These are phyloP conservation scores for Cladosporium sp. DNA, from an alignment of 2,329 filamentous ascomycete genomes.

Conservation along the genomic window DNA sequence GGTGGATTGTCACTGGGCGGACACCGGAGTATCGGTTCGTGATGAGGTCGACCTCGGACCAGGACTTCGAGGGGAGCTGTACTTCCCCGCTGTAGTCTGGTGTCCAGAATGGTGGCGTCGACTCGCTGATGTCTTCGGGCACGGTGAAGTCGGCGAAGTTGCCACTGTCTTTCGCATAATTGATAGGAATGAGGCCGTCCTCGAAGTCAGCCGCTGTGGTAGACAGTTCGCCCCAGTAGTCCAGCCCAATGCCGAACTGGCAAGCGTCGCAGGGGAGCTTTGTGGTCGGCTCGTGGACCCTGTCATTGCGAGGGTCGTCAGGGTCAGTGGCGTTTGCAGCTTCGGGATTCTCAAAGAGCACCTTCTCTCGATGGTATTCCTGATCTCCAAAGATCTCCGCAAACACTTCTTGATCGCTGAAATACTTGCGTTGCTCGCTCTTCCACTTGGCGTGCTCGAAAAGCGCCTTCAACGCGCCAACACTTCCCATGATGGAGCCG, in stretches of 20 bases:
- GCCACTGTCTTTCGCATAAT: conserved; percentile 20
- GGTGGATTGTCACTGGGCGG: conserved; percentile 24
- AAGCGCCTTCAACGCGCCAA: conserved; percentile 24
- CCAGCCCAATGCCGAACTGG: conserved; percentile 29
- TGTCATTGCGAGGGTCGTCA: neutral
- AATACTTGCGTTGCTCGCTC: conserved; percentile 22
- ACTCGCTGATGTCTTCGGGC: conserved; percentile 19
- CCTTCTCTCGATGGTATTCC: conserved; percentile 24
- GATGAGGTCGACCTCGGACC: conserved; percentile 21
- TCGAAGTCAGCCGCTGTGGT: conserved; percentile 23
- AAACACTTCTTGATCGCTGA: conserved; percentile 35
- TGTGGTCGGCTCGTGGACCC: neutral
- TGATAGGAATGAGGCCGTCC: conserved; percentile 23
- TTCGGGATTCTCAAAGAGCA: neutral
- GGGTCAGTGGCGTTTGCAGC: neutral
- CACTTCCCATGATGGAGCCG: conserved; percentile 22
- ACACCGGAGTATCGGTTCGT: conserved; percentile 23
- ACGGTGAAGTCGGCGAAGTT: conserved; percentile 16
- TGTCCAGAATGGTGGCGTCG: conserved; percentile 24
- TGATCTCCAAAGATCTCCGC: conserved; percentile 29
- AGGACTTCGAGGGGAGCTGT: conserved; percentile 16
- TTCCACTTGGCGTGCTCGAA: conserved; percentile 27
- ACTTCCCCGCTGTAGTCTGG: conserved; percentile 19
- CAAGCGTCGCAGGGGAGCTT: conserved; percentile 25
- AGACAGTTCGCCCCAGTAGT: conserved; percentile 24